Percentiles rank a stretch among this genome's conserved stretches.
phyloP scores from a whole-genome alignment of 2,329 filamentous ascomycete species.

The Pseudogymnoascus sp. region DNA sequence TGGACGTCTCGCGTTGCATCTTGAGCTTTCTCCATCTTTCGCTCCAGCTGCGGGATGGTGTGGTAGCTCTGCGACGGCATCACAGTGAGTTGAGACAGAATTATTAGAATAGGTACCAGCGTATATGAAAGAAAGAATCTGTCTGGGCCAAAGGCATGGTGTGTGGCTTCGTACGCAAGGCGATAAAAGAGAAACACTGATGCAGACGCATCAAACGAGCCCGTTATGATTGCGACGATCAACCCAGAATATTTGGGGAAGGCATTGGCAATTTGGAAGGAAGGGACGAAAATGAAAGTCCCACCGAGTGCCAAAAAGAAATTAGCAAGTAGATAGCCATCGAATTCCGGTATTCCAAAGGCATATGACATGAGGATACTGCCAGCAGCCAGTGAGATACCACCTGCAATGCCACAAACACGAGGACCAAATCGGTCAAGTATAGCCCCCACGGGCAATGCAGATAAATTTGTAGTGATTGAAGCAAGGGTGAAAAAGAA shows the following conservation, averaged over 20 bases:
- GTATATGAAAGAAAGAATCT: conserved; percentile 69
- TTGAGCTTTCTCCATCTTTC: conserved; percentile 58
- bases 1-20: conserved; percentile 42
- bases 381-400: conserved; percentile 61
- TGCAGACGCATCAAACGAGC: conserved; percentile 76
- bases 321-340: conserved; percentile 69
- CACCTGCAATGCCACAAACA: conserved; percentile 65
- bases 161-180: conserved; percentile 56
- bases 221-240: conserved; percentile 73
- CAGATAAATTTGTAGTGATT: conserved; percentile 70
- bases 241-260: conserved; percentile 70
- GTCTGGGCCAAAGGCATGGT: conserved; percentile 51
- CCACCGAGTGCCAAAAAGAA: conserved; percentile 71
- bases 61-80: conserved; percentile 76
- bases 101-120: conserved; percentile 59
- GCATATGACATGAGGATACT: conserved; percentile 66
- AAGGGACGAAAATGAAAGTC: conserved; percentile 74
- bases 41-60: conserved; percentile 60
- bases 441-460: conserved; percentile 76
- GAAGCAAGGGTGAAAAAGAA: neutral
- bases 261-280: conserved; percentile 77
- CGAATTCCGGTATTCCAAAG: conserved; percentile 51
- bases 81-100: conserved; percentile 59
- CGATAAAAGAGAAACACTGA: conserved; percentile 71
- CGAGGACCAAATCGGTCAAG: conserved; percentile 77